Evolutionary conservation across 169 alveolate genomes (phyloP).

Genomic region (Eimeria praecox): DNA sequence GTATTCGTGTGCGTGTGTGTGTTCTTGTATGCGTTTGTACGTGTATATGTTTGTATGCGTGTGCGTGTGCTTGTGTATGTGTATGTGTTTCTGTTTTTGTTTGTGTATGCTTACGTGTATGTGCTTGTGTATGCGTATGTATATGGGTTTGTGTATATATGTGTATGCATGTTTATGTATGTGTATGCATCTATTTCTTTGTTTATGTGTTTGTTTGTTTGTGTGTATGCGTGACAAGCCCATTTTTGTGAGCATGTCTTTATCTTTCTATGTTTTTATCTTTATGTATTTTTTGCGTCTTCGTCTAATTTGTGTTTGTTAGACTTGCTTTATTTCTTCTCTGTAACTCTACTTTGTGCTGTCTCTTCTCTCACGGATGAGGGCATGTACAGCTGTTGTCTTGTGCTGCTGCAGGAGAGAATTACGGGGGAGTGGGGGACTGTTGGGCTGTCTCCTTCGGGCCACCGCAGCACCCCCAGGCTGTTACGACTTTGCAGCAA

Average conservation of each 20-base stretch:
- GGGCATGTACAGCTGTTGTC: neutral
- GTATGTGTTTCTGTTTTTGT: neutral
- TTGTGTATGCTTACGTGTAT: neutral
- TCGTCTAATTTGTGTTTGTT: neutral
- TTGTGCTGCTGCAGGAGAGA: slow-evolving; percentile 68
- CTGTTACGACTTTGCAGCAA: slow-evolving; percentile 52
- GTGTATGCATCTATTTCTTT: too few relatives aligned
- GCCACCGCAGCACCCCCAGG: slow-evolving; percentile 74
- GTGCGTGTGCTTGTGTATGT: neutral
- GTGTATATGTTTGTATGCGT: too few relatives aligned
- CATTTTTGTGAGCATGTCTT: too few relatives aligned
- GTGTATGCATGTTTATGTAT: too few relatives aligned
- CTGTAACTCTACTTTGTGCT: too few relatives aligned
- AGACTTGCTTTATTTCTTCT: too few relatives aligned
- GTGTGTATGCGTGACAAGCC: too few relatives aligned
- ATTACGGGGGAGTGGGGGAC: slow-evolving; percentile 83
- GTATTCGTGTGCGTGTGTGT: too few relatives aligned
- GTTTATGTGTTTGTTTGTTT: neutral
- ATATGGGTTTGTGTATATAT: too few relatives aligned
- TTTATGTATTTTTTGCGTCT: neutral
- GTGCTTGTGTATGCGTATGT: too few relatives aligned
- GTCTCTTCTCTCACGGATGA: neutral
- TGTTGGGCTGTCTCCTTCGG: slow-evolving; percentile 80
- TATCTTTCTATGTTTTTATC: neutral
- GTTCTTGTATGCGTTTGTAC: too few relatives aligned